Evolutionary conservation across 257 asterid genomes (phyloP), one percentile per base, ranked within the genome.

Genomic region (Plantago major): DNA sequence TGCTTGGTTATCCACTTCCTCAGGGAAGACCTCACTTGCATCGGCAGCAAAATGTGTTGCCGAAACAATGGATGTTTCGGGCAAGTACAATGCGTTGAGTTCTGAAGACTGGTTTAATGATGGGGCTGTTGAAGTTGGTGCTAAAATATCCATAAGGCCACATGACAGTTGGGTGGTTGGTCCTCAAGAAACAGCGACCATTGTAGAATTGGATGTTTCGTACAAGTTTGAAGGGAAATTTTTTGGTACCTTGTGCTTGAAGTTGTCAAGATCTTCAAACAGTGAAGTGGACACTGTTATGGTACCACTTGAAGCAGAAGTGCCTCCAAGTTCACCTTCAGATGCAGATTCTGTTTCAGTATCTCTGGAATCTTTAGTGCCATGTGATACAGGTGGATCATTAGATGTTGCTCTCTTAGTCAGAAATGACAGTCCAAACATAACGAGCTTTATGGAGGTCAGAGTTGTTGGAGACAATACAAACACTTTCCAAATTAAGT

Each of bases 271-370:
- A 66, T 71, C 96, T 71, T 76, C 95, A 53, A 70, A 58, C 40
- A 67, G 67, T 16, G 71, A 78, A 65, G 62, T 65, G 3, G 89
- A 84, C 67, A 82, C 87, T 62, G 71, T 88, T 49, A 54, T 88
- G 67, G 74, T 91, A 51, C 96, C 98, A 50, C 85, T 91, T 67
- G 95, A 91, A 63, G 94, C 82, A 30, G 85, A 84, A 50, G 61
- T 80, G 58, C 67, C 59, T 59, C 79, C 50, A 43, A 68, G 38
- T 49, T 58, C 84, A 28, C 67, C 73, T 72, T 30, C 63, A 18
- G 76, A 76, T 56, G 46, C 57, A 6, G 64, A 62, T 54, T 55
- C 22, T 50, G 62, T 78, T 68, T 77, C 93, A 7, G 62, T 75
- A 12, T 78, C 83, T 60, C 52, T 87, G 45, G 76, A 83, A 61